These are phyloP conservation scores for Albizia julibrissin DNA, from an alignment of 306 rosid species.

Conservation along the genomic window DNA sequence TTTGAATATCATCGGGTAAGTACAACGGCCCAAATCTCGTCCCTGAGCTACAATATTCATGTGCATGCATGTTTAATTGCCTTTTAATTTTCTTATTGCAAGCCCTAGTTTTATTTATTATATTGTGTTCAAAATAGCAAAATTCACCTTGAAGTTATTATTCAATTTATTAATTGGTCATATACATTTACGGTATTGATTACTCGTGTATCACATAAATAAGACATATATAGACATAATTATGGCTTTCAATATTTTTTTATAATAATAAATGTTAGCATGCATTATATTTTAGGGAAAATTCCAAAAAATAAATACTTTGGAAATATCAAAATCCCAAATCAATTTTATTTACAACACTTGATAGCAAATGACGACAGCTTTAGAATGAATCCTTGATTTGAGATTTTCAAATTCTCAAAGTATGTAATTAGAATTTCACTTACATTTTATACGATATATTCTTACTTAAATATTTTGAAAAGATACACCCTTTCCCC, in stretches of 20 bases:
- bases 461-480: neutral
- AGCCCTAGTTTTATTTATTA: neutral
- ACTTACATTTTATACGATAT: no score
- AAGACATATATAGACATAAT: neutral
- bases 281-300: no score
- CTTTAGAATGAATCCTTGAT: no score
- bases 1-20: conserved; percentile 50
- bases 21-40: neutral
- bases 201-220: neutral
- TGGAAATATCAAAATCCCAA: no score
- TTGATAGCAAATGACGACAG: no score
- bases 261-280: neutral
- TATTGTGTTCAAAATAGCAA: neutral
- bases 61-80: no score
- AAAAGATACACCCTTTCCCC: no score
- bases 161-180: neutral
- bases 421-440: no score
- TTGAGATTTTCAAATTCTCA: no score
- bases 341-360: no score
- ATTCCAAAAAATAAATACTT: no score
- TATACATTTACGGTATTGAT: no score
- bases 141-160: neutral
- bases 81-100: neutral
- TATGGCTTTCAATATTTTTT: neutral
- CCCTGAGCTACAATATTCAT: neutral